phyloP scores from a whole-genome alignment of 1,284 basidiomycete genomes.

The Cronartium ribicola region DNA sequence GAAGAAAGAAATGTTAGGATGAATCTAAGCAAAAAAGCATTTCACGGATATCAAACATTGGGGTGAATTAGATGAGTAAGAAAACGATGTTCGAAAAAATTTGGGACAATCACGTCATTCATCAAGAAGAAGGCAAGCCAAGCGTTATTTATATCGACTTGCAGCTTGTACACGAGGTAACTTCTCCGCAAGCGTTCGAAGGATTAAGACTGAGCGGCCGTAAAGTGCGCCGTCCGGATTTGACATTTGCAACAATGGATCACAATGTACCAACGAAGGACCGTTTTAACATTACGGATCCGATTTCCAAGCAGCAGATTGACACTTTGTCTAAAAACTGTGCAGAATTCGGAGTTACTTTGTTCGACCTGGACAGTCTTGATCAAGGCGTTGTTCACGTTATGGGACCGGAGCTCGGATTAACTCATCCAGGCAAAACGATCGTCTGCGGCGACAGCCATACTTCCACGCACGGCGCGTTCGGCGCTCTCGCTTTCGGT shows the following conservation, averaged over 20 bases:
- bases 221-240: slow-evolving; percentile 49
- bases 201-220: slow-evolving; percentile 49
- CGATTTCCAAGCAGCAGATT: slow-evolving; percentile 50
- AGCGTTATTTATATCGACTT: slow-evolving; percentile 51
- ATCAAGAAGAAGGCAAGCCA: slow-evolving; percentile 49
- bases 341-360: slow-evolving; percentile 50
- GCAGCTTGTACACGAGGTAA: slow-evolving; percentile 50
- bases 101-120: slow-evolving; percentile 49
- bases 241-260: slow-evolving; percentile 51
- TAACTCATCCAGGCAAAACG: slow-evolving; percentile 50
- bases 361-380: slow-evolving; percentile 50
- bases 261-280: slow-evolving; percentile 51
- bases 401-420: slow-evolving; percentile 51
- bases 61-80: too few species aligned
- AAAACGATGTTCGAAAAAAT: slow-evolving; percentile 51
- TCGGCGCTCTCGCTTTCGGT: slow-evolving; percentile 51
- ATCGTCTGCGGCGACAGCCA: slow-evolving; percentile 52
- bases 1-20: too few species aligned
- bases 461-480: slow-evolving; percentile 51
- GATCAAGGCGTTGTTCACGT: slow-evolving; percentile 52
- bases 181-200: slow-evolving; percentile 51
- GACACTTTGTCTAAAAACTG: slow-evolving; percentile 51
- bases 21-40: too few species aligned
- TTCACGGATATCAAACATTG: too few species aligned
- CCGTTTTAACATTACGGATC: slow-evolving; percentile 49